Evolutionary conservation across 768 basidiomycete genomes (phyloP).

Genomic region (Trametes sanguinea): DNA sequence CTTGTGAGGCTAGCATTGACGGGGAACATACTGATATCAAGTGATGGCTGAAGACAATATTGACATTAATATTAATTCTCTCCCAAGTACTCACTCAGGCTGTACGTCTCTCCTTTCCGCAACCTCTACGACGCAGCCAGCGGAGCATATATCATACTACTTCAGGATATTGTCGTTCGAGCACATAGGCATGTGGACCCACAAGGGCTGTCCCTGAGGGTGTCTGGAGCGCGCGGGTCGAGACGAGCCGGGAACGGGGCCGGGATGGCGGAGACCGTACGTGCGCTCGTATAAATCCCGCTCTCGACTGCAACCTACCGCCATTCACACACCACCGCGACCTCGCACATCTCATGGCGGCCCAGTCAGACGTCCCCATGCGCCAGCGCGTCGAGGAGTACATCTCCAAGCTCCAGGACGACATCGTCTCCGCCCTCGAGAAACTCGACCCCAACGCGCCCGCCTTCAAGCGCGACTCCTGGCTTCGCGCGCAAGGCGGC

Average conservation of each 20-base stretch:
- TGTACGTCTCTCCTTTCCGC: no score
- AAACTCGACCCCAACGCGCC: slow-evolving; percentile 70
- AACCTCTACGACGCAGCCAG: background rate
- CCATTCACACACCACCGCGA: background rate
- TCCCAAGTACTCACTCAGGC: no score
- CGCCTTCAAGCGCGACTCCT: slow-evolving; percentile 78
- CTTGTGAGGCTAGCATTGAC: no score
- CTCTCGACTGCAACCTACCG: background rate
- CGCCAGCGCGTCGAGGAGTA: slow-evolving; percentile 77
- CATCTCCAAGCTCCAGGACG: slow-evolving; percentile 72
- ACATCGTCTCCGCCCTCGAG: slow-evolving; percentile 79
- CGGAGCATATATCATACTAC: background rate
- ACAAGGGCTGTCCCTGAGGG: background rate
- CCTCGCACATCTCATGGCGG: slow-evolving; percentile 1
- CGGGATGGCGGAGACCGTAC: slow-evolving; percentile 1
- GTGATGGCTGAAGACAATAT: no score
- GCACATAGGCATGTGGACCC: background rate
- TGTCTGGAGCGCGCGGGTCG: slow-evolving; percentile 13
- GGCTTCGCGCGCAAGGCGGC: slow-evolving; percentile 69
- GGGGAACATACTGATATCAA: no score
- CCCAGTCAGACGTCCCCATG: slow-evolving; percentile 42
- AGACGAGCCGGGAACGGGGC: slow-evolving; percentile 15
- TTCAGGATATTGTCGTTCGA: background rate
- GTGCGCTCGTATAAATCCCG: slow-evolving; percentile 3
- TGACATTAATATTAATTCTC: no score